These are phyloP conservation scores for Paraleonurus japonicus DNA, from an alignment of 257 asterid genomes.

Conservation along the genomic window DNA sequence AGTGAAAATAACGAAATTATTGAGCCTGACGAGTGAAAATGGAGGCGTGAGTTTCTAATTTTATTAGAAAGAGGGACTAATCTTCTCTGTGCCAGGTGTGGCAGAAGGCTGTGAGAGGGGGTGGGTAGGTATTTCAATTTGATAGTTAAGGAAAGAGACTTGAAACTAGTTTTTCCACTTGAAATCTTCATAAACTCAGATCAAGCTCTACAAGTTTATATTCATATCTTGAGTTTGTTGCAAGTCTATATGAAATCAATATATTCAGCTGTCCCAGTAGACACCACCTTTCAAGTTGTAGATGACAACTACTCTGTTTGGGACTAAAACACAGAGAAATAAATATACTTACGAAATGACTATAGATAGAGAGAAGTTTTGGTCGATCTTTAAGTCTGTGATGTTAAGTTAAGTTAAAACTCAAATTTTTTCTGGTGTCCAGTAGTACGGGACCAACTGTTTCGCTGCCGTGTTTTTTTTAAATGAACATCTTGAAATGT, in stretches of 20 bases:
- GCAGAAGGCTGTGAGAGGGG: not conserved
- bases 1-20: not conserved
- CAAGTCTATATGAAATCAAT: not conserved
- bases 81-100: not conserved
- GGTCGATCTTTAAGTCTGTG: constrained; percentile 15
- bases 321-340: constrained; percentile 5
- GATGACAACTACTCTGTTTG: not conserved
- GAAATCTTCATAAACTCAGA: not conserved
- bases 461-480: not conserved
- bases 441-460: not conserved
- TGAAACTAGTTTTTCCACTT: not conserved
- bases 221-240: not conserved
- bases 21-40: not conserved
- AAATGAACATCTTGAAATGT: not conserved
- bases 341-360: not conserved
- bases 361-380: not conserved
- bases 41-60: not conserved
- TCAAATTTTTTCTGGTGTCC: not conserved
- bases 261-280: not conserved
- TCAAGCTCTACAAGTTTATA: not conserved
- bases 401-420: not conserved
- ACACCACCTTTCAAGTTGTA: not conserved
- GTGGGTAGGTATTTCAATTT: not conserved
- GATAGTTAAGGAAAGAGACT: not conserved
- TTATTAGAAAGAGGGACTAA: not conserved